Base-by-base conservation (phyloP, 208 protist species). In the Crithidia expoeki region DNA sequence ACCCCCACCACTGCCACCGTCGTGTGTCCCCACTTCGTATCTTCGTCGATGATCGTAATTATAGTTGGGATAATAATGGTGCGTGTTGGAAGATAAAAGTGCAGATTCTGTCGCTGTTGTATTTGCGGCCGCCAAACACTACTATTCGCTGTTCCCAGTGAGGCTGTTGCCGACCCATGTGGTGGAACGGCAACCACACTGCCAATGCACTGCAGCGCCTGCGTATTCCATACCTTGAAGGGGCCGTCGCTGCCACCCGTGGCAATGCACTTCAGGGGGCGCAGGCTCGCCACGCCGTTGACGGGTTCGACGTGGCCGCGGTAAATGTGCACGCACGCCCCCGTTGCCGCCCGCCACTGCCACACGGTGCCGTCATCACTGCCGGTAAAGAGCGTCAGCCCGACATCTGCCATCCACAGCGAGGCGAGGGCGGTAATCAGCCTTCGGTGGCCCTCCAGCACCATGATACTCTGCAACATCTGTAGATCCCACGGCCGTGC, bases 361-460 rank as follows among this genome's bases (percentile, higher is more conserved):
- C 78, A 79, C 63, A 89, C 78, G 16, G 74, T 84, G 46, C 77
- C 47, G 62, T 89, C 84, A 56, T 86, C 84, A 65, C 80, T 81
- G 51, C 80, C 79, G 32, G 77, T 80, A 55, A 88, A 85, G 38
- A 88, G 72, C 25, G 47, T 72, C 14, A 85, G 50, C 17, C 73
- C 76, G 23, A 62, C 65, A 16, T 68, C 60, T 7, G 63, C 36
- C 63, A 75, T 58, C 63, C 47, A 67, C 52, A 78, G 67, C 52
- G 58, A 52, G 40, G 55, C 74, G 19, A 73, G 50, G 2, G 68
- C 42, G 6, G 64, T 73, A 47, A 88, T 72, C 17, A 85, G 53
- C 4, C 79, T 76, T 1, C 50, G 65, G 62, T 84, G 79, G 21
- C 83, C 83, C 56, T 82, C 69, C 42, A 84, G 68, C 40, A 81